These are phyloP conservation scores for Neonothopanus nambi DNA, from an alignment of 1,284 basidiomycete genomes.

Conservation along the genomic window DNA sequence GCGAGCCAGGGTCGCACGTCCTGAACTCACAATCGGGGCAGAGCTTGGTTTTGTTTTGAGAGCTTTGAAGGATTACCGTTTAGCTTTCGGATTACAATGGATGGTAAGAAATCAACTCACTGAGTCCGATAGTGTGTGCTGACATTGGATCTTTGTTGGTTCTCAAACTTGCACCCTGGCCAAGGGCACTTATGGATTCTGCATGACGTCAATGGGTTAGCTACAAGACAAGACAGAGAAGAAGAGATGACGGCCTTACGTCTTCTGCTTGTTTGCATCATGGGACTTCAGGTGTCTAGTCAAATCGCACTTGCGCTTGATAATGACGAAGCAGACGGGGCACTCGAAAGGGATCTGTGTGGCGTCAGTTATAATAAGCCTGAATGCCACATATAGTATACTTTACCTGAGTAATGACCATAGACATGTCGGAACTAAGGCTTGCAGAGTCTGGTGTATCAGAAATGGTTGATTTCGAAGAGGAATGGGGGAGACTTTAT, in stretches of 20 bases:
- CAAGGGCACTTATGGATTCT: slow-evolving; percentile 11
- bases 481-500: background rate
- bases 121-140: slow-evolving; percentile 11
- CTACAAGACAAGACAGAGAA: background rate
- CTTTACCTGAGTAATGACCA: background rate
- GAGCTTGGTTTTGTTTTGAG: slow-evolving; percentile 1
- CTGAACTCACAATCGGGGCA: slow-evolving; percentile 12
- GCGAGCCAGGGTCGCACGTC: slow-evolving; percentile 13
- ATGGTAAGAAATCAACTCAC: background rate
- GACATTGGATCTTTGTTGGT: slow-evolving; percentile 7
- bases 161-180: slow-evolving; percentile 1
- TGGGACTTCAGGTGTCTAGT: slow-evolving; percentile 9
- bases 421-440: slow-evolving; percentile 1
- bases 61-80: background rate
- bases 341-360: slow-evolving; percentile 4
- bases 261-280: background rate
- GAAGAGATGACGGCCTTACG: background rate
- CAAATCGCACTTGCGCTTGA: slow-evolving; percentile 5
- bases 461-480: background rate
- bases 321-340: slow-evolving; percentile 2
- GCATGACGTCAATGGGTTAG: background rate
- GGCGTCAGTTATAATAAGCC: background rate
- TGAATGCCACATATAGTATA: background rate
- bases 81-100: background rate
- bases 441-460: background rate